A percentile compares a stretch with the other conserved stretches of the same genome.
Evolutionary conservation across 768 basidiomycete genomes (phyloP).

Genomic region (Leccinum obscurum): DNA sequence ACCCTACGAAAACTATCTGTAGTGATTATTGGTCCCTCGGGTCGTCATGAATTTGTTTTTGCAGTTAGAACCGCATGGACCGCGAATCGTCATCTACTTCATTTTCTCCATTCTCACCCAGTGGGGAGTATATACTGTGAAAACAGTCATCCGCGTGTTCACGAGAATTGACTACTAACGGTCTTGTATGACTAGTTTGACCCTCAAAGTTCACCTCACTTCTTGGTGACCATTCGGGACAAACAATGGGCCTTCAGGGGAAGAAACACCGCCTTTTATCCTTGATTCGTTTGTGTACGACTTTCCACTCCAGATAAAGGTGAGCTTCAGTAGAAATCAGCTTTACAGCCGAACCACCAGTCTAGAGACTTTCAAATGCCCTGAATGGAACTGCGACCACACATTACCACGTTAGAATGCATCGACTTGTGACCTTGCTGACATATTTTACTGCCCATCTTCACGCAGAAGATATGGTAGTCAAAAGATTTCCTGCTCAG

Average conservation of each 20-base stretch:
- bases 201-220: background rate
- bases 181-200: background rate
- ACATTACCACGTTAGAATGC: background rate
- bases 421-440: background rate
- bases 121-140: background rate
- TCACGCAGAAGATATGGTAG: background rate
- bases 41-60: background rate
- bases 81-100: background rate
- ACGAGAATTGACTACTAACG: background rate
- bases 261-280: background rate
- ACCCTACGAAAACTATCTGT: background rate
- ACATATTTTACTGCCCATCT: background rate
- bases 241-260: background rate
- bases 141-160: background rate
- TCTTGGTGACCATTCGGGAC: background rate
- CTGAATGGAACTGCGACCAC: background rate
- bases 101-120: background rate
- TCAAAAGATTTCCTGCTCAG: background rate
- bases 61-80: background rate
- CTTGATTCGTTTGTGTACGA: background rate
- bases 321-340: background rate
- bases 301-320: background rate
- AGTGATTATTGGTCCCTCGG: background rate
- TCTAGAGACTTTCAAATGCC: background rate
- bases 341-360: background rate